Base-by-base conservation (phyloP, 345 rosid genomes). In the Linum lewisii region DNA sequence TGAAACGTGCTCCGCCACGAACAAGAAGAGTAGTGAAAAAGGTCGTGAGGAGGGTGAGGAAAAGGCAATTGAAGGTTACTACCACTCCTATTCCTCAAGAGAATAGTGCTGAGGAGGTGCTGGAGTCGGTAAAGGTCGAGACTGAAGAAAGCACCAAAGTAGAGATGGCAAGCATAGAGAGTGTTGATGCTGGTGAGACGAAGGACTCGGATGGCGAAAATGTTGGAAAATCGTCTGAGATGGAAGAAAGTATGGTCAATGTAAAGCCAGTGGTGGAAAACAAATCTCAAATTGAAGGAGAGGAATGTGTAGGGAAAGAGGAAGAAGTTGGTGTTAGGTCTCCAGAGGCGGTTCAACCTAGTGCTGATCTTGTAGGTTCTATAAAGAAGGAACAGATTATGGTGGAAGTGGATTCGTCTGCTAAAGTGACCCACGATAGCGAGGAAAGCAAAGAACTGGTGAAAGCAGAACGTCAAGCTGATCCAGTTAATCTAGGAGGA, bases 31-130 rank as follows among this genome's bases (percentile, higher is more conserved):
- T 66, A 9, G 72, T 72, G 63, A 67, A 29, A 69, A 67, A 53
- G 50, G 64, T 72, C 29, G 69, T 67, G 7, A 63, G 36, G 59
- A 70, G 55, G n/a, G 69, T 62, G 15, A 78, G 68, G 73, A 74
- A 68, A 74, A 52, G 56, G 54, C 36, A 54, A 0, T 80, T 57
- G 23, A 72, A 68, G 49, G 50, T 58, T 16, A 75, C 51, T 63
- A 51, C 56, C 61, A 24, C 75, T 61, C 61, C 70, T 59, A 56
- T 64, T 2, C 63, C 71, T 7, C 20, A 51, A 51, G 21, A 22
- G 2, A 9, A 22, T 24, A 24, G 3, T 10, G 24, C 7, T 52
- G 56, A 52, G 56, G 7, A 24, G 18, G 47, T 16, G 18, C 4
- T 11, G 13, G 47, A 42, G 4, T 16, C 47, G 13, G 47, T 42